Conservation (phyloP, 768 basidiomycete species). For the Tephrocybe sp. region DNA sequence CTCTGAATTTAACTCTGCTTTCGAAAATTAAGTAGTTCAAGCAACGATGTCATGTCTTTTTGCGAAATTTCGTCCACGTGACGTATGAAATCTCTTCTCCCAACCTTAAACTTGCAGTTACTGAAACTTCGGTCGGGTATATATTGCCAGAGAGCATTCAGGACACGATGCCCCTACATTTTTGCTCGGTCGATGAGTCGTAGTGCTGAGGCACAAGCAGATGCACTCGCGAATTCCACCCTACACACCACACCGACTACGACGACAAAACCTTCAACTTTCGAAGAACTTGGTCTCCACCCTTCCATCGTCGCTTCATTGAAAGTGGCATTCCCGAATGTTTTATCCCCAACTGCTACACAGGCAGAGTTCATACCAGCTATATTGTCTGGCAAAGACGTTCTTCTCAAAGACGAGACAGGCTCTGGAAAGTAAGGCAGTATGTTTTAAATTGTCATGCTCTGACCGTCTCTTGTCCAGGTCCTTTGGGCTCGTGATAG, state of each 20-base stretch:
- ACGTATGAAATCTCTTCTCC: constrained; percentile 24
- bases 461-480: constrained; percentile 33
- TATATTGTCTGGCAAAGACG: constrained; percentile 53
- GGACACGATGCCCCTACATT: constrained; percentile 6
- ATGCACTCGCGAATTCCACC: constrained; percentile 1
- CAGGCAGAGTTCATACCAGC: constrained; percentile 66
- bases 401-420: constrained; percentile 69
- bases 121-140: no score
- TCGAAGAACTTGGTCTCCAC: constrained; percentile 55
- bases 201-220: constrained; percentile 22
- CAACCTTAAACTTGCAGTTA: no score
- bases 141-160: constrained; percentile 12
- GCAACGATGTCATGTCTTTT: no score
- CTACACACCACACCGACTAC: background rate
- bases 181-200: constrained; percentile 23
- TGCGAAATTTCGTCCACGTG: constrained; percentile 16
- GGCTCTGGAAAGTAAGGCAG: constrained; percentile 75
- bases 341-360: constrained; percentile 55
- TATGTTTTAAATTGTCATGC: constrained; percentile 1
- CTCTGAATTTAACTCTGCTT: no score
- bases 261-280: constrained; percentile 25
- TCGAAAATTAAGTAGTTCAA: no score
- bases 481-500: constrained; percentile 71
- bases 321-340: constrained; percentile 59
- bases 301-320: constrained; percentile 49